Conservation (phyloP, 257 asterid genomes). For the Cordia subcordata region DNA sequence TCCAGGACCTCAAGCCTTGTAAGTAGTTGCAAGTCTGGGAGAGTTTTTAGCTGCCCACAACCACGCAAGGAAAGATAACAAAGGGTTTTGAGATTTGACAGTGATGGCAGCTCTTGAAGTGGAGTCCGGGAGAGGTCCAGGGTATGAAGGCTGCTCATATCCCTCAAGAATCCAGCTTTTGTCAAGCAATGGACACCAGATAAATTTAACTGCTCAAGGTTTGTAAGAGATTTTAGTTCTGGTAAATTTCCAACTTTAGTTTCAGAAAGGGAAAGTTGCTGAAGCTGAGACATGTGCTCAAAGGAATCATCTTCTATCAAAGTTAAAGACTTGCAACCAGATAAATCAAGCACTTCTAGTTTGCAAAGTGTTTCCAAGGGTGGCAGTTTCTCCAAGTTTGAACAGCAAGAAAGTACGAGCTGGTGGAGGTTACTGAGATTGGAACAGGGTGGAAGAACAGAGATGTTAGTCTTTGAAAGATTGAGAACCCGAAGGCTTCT, state of each 20-base stretch:
- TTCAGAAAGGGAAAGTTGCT: slow-evolving; percentile 9
- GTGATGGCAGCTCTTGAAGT: slow-evolving; percentile 6
- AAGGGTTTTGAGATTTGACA: slow-evolving; percentile 12
- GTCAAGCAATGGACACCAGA: neutral
- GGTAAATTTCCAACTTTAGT: slow-evolving; percentile 12
- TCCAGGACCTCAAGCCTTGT: slow-evolving; percentile 16
- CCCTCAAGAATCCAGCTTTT: slow-evolving; percentile 6
- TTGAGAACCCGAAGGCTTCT: slow-evolving; percentile 11
- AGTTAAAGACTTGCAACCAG: slow-evolving; percentile 15
- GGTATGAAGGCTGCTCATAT: slow-evolving; percentile 9
- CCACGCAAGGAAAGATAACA: slow-evolving; percentile 13
- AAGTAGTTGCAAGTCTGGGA: slow-evolving; percentile 8
- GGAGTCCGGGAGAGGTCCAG: slow-evolving; percentile 17
- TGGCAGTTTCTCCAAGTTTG: slow-evolving; percentile 12
- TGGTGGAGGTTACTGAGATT: slow-evolving; percentile 9
- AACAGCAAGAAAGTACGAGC: slow-evolving; percentile 14
- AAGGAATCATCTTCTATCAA: slow-evolving; percentile 8
- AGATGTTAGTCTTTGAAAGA: slow-evolving; percentile 14
- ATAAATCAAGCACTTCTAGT: slow-evolving; percentile 22
- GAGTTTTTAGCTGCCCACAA: slow-evolving; percentile 1
- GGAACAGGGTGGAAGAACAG: slow-evolving; percentile 9
- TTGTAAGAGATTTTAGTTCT: slow-evolving; percentile 10
- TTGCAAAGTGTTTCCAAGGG: slow-evolving; percentile 9
- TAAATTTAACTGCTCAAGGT: slow-evolving; percentile 14
- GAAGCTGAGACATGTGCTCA: slow-evolving; percentile 10